Evolutionary conservation across 2,329 filamentous ascomycete species (phyloP), one percentile per base, ranked within the genome.

Genomic region (Plenodomus tracheiphilus): DNA sequence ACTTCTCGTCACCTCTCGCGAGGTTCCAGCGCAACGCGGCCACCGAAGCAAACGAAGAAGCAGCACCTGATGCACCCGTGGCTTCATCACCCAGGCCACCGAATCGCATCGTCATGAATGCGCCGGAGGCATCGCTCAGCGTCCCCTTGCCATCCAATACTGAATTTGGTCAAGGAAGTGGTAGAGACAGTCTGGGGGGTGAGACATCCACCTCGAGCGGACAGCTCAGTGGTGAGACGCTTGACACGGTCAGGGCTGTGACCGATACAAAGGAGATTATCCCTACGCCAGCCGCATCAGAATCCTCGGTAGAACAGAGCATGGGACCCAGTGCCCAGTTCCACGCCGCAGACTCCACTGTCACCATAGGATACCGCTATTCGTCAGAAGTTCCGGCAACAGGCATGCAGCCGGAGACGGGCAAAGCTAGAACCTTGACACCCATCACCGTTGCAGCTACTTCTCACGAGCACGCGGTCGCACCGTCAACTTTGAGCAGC

Each of bases 121-220:
- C 38, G 8, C 36, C 39, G 2, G 46, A 46, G 19, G 32, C 43
- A 16, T 41, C 42, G 15, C 30, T 42, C 32, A 38, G 28, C 18
- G 10, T 19, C 16, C 13, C 20, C 15, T 1, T 6, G 2, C 43
- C 8, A 2, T 11, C 28, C 28, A 15, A 4, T 4, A 4, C 28
- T 32, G 28, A 32, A 8, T 4, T 15, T 15, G 28, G 6, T 32
- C 11, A 4, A 32, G 28, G 11, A 32, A 11, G 6, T 32, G 28
- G 28, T 4, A 15, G 9, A 10, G 28, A 32, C 28, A 32, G 28
- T 32, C 11, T 32, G 28, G 28, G 13, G 6, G 28, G 28, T 32
- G 28, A 32, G 28, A 32, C 28, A 15, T 15, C 28, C 6, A 7
- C 28, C 28, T 32, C 28, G 28, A 15, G 28, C 28, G 28, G 28